Evolutionary conservation across 352 stramenopile genomes (phyloP), one percentile per base, ranked within the genome.

Genomic region (Globisporangium paroecandrum): DNA sequence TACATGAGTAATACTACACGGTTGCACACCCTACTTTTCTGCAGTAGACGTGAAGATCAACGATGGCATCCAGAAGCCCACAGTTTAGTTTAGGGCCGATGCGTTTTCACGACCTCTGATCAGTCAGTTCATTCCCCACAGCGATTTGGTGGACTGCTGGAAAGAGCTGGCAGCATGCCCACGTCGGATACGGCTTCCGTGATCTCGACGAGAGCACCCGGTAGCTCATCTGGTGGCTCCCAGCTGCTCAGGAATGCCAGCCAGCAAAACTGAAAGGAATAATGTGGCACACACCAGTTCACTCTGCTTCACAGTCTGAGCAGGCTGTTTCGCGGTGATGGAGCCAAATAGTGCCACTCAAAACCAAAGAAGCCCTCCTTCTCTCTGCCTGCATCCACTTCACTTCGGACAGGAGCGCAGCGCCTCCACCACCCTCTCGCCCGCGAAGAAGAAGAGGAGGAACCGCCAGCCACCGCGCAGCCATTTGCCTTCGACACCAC

Each of bases 271-370:
- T 32, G 9, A 4, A 10, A 57, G 10, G 2, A 2, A 1, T 22
- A 3, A 10, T 51, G 43, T 32, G 22, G 24, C 8, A 18, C 51
- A 57, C 51, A n/a, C 24, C 5, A 51, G 8, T 10, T 22, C 43
- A 51, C 5, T 51, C 43, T 51, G 43, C 22, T 51, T 29, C 22
- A 20, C 51, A 18, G 22, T 32, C 51, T 20, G 22, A 57, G 22
- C 20, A 60, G 34, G 43, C 55, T 60, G 55, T 22, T 41, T 15
- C 6, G 54, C 15, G 36, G 13, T 58, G 27, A 29, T 59, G 54
- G 55, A 60, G 55, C 55, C 55, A 60, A 60, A 43, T 60, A 32
- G 27, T 32, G 55, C 43, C 55, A 29, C 27, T 60, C 55, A 60
- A 62, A 62, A 49, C 27, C 27, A 1, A 32, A 32, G 27, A 32